phyloP scores from a whole-genome alignment of 768 basidiomycete species.

The Hysterangium stoloniferum region DNA sequence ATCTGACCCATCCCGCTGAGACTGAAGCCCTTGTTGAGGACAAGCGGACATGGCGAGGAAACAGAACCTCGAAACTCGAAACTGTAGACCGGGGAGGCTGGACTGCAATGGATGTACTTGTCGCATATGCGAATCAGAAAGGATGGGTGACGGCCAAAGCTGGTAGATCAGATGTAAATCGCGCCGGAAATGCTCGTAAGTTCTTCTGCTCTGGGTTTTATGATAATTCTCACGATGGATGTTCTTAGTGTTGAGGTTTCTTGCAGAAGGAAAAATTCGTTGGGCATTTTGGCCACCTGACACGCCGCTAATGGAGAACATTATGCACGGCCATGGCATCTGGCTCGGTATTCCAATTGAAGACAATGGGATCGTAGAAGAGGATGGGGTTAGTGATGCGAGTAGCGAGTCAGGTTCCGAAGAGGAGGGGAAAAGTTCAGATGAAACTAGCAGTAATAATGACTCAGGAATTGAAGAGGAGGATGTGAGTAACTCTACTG shows the following conservation, averaged over 20 bases:
- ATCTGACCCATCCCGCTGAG: slow-evolving; percentile 44
- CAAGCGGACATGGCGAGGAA: slow-evolving; percentile 75
- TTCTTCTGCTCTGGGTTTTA: slow-evolving; percentile 16
- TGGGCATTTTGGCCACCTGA: slow-evolving; percentile 85
- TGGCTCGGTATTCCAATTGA: slow-evolving; percentile 46
- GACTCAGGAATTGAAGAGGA: too few species aligned
- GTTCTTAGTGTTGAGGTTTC: slow-evolving; percentile 59
- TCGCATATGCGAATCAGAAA: slow-evolving; percentile 65
- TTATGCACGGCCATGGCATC: slow-evolving; percentile 38
- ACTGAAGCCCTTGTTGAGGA: slow-evolving; percentile 34
- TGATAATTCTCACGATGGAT: not conserved
- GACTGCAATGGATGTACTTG: slow-evolving; percentile 85
- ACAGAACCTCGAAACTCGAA: slow-evolving; percentile 16
- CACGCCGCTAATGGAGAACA: slow-evolving; percentile 23
- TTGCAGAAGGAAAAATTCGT: slow-evolving; percentile 71
- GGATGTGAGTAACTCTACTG: too few species aligned
- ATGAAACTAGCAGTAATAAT: too few species aligned
- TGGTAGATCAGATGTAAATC: slow-evolving; percentile 78
- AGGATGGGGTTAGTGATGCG: slow-evolving; percentile 22
- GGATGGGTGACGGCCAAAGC: slow-evolving; percentile 90
- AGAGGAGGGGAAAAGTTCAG: too few species aligned
- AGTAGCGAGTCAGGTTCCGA: not conserved
- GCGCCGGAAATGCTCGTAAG: slow-evolving; percentile 86
- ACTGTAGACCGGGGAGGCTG: slow-evolving; percentile 31
- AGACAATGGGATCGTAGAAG: slow-evolving; percentile 26